Percentiles rank a stretch among this genome's conserved stretches.
Conservation (phyloP, 257 asterid species). For the Solanum chilense region DNA sequence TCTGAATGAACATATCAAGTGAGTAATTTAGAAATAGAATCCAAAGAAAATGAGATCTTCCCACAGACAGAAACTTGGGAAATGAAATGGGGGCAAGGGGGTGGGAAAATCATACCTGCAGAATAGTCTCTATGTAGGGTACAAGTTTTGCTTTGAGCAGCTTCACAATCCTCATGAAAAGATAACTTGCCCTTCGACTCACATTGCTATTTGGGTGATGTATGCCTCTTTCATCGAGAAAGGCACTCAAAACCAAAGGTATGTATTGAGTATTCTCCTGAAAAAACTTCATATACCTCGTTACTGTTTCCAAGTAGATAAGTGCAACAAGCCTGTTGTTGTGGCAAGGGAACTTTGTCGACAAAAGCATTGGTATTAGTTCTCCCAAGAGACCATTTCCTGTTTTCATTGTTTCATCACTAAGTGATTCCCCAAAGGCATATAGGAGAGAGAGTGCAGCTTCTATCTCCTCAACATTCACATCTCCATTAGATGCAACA, state of each 20-base stretch:
- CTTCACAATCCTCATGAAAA: conserved; percentile 90
- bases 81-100: neutral
- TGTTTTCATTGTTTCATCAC: conserved; percentile 51
- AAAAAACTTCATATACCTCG: conserved; percentile 74
- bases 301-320: conserved; percentile 75
- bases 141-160: conserved; percentile 74
- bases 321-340: conserved; percentile 85
- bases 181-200: conserved; percentile 84
- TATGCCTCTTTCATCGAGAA: conserved; percentile 94
- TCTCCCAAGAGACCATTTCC: conserved; percentile 69
- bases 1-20: conserved; percentile 32
- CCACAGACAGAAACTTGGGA: neutral
- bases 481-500: conserved; percentile 50
- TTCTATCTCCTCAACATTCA: conserved; percentile 84
- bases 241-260: conserved; percentile 61
- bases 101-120: conserved; percentile 51
- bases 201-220: conserved; percentile 78
- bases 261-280: conserved; percentile 69
- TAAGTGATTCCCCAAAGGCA: conserved; percentile 81
- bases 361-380: conserved; percentile 67
- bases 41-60: neutral
- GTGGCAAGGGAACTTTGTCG: conserved; percentile 85
- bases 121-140: conserved; percentile 82
- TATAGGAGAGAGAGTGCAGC: conserved; percentile 84
- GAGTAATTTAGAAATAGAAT: neutral